These are phyloP conservation scores for Capronia epimyces DNA, from an alignment of 2,329 filamentous ascomycete species.

Conservation along the genomic window DNA sequence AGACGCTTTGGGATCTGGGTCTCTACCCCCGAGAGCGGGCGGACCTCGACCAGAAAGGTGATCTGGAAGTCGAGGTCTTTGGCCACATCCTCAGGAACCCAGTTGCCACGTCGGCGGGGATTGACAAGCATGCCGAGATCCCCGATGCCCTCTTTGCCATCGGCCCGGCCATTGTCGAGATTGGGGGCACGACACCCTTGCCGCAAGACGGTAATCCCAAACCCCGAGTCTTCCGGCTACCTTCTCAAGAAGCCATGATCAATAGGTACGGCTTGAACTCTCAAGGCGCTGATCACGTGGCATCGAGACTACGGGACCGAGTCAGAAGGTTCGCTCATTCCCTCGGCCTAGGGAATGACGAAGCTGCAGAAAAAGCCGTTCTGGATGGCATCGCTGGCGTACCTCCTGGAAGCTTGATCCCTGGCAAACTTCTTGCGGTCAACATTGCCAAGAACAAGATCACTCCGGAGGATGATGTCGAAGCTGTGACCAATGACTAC, in stretches of 20 bases:
- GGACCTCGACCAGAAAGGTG: conserved; percentile 49
- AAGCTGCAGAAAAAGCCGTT: conserved; percentile 63
- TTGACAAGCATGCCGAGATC: conserved; percentile 91
- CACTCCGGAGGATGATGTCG: conserved; percentile 77
- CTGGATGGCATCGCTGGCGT: conserved; percentile 71
- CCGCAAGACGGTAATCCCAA: conserved; percentile 83
- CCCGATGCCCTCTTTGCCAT: conserved; percentile 78
- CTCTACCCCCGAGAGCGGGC: conserved; percentile 78
- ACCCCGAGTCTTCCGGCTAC: conserved; percentile 81
- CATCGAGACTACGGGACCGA: conserved; percentile 68
- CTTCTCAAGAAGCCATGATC: conserved; percentile 77
- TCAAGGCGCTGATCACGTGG: conserved; percentile 80
- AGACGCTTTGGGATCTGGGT: conserved; percentile 65
- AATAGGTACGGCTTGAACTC: conserved; percentile 97
- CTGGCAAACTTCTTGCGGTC: conserved; percentile 75
- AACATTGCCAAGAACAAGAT: conserved; percentile 97
- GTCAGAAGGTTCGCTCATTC: conserved; percentile 70
- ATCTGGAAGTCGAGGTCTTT: conserved; percentile 63
- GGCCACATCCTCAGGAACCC: conserved; percentile 74
- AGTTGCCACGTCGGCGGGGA: conserved; percentile 86
- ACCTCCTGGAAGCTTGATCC: conserved; percentile 71
- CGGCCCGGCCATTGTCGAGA: conserved; percentile 81
- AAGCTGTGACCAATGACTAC: conserved; percentile 72
- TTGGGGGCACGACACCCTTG: conserved; percentile 82
- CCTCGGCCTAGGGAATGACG: conserved; percentile 59